A percentile compares a stretch with the other conserved stretches of the same genome.
Conservation (phyloP, 2,329 filamentous ascomycete species). For the Phialophora tarda region DNA sequence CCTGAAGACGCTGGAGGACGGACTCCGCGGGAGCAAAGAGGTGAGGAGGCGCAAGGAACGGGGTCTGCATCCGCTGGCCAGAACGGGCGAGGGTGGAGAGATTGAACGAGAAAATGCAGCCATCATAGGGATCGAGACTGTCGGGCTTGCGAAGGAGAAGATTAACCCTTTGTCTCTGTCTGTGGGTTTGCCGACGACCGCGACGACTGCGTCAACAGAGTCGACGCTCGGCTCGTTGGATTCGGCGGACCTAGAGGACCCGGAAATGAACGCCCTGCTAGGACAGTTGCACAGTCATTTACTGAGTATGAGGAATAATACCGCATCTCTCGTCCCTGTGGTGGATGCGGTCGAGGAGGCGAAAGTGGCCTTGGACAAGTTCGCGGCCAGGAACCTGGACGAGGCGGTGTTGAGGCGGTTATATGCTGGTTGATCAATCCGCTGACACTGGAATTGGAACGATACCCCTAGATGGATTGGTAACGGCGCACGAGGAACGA, state of each 20-base stretch:
- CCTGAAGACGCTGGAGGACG: slow-evolving; percentile 51
- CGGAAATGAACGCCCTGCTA: slow-evolving; percentile 46
- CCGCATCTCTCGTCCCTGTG: slow-evolving; percentile 33
- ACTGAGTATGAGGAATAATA: slow-evolving; percentile 52
- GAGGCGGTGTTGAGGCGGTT: slow-evolving; percentile 7
- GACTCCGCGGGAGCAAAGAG: slow-evolving; percentile 48
- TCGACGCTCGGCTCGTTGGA: neutral
- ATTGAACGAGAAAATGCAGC: slow-evolving; percentile 41
- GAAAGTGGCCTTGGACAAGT: slow-evolving; percentile 23
- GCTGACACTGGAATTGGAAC: neutral
- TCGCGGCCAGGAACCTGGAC: slow-evolving; percentile 22
- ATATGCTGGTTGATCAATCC: neutral
- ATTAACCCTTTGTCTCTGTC: slow-evolving; percentile 7
- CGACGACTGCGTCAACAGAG: neutral
- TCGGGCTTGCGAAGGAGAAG: slow-evolving; percentile 15
- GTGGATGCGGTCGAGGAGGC: slow-evolving; percentile 27
- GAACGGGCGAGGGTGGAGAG: slow-evolving; percentile 32
- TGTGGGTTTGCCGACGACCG: neutral
- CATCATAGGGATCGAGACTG: slow-evolving; percentile 13
- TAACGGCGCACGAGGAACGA: neutral
- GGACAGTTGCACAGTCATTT: slow-evolving; percentile 52
- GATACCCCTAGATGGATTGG: neutral
- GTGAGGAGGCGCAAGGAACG: slow-evolving; percentile 47
- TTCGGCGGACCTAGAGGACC: slow-evolving; percentile 40
- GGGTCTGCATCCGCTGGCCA: slow-evolving; percentile 42